phyloP scores from a whole-genome alignment of 2,329 filamentous ascomycete genomes.

The Cercospora zeina region DNA sequence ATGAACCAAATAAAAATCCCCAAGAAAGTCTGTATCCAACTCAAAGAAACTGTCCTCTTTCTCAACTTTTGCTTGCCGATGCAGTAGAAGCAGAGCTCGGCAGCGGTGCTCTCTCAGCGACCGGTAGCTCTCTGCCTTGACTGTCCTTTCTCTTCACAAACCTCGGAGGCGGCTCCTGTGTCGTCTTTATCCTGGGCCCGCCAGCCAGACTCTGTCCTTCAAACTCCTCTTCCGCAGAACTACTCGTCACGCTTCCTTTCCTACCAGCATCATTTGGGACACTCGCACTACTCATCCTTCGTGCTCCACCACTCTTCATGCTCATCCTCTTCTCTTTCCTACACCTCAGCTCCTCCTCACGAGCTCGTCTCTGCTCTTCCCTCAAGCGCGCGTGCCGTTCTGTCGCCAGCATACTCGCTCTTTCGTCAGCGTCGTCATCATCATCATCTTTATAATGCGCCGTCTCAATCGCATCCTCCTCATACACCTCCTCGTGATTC shows the following conservation, averaged over 20 bases:
- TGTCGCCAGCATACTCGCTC: constrained; percentile 18
- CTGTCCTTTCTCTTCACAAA: constrained; percentile 43
- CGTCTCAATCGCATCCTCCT: constrained; percentile 27
- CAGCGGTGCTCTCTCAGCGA: constrained; percentile 49
- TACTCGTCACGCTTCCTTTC: neutral
- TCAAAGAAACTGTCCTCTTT: neutral
- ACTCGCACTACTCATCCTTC: constrained; percentile 16
- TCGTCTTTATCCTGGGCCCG: constrained; percentile 30
- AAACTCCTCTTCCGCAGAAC: constrained; percentile 17
- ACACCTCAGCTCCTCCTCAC: constrained; percentile 7
- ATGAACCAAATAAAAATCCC: neutral
- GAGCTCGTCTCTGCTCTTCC: constrained; percentile 40
- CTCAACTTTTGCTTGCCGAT: constrained; percentile 11
- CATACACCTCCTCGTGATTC: constrained; percentile 57
- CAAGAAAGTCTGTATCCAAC: neutral
- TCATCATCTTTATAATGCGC: constrained; percentile 16
- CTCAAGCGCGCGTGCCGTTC: constrained; percentile 31
- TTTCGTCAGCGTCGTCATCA: constrained; percentile 8
- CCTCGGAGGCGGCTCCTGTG: constrained; percentile 34
- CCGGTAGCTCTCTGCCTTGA: constrained; percentile 46
- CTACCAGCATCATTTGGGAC: neutral
- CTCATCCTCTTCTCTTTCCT: constrained; percentile 12
- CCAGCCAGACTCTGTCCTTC: constrained; percentile 29
- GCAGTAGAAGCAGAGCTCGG: constrained; percentile 31
- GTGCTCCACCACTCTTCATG: constrained; percentile 8